phyloP scores from a whole-genome alignment of 140 eudicot species.

The Bidens hawaiensis region DNA sequence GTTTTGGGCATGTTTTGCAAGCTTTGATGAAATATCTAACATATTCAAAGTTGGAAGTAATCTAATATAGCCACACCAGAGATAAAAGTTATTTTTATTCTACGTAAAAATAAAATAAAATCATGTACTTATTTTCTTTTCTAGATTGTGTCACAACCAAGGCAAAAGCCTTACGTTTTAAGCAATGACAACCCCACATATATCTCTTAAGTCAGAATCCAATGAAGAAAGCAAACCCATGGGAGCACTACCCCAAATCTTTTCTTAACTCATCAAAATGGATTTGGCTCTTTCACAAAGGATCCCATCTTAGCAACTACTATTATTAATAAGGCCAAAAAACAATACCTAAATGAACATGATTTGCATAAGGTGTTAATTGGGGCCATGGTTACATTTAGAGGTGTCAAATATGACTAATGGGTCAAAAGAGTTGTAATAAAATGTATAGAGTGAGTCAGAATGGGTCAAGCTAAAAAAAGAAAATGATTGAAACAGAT shows the following conservation, averaged over 20 bases:
- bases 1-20: too few species aligned
- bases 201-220: slow-evolving; percentile 22
- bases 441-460: too few species aligned
- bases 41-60: too few species aligned
- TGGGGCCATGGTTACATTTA: not conserved
- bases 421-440: too few species aligned
- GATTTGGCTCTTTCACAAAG: slow-evolving; percentile 15
- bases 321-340: not conserved
- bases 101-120: too few species aligned
- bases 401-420: too few species aligned
- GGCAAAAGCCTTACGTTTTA: slow-evolving; percentile 14
- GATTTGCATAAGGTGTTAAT: slow-evolving; percentile 1
- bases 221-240: slow-evolving; percentile 19
- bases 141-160: not conserved
- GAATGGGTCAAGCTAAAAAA: too few species aligned
- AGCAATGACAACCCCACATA: slow-evolving; percentile 27
- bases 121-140: not conserved
- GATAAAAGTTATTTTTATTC: too few species aligned
- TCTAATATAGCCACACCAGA: too few species aligned
- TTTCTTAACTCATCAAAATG: slow-evolving; percentile 15
- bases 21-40: too few species aligned
- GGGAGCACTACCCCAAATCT: slow-evolving; percentile 12
- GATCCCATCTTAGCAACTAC: slow-evolving; percentile 12
- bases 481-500: too few species aligned
- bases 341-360: not conserved